Evolutionary conservation across 176 grass and related monocot species (phyloP).

Genomic region (Eleusine coracana): DNA sequence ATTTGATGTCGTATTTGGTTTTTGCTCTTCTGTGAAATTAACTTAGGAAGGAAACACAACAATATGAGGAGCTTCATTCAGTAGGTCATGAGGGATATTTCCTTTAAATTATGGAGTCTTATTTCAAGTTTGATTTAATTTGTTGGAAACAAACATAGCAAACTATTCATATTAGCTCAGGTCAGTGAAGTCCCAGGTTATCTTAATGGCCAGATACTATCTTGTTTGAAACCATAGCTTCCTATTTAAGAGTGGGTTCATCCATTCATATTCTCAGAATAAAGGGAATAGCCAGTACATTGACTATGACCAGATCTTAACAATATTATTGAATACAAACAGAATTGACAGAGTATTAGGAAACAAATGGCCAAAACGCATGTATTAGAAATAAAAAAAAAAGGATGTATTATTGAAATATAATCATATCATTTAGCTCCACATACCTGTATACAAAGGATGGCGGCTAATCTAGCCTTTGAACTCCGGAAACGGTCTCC

Average conservation of each 20-base stretch:
- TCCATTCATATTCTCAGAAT: slow-evolving; percentile 25
- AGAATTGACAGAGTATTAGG: slow-evolving; percentile 6
- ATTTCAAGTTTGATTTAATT: slow-evolving; percentile 18
- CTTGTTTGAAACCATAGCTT: slow-evolving; percentile 4
- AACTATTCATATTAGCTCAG: not conserved
- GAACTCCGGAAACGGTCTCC: slow-evolving; percentile 79
- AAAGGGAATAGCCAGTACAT: slow-evolving; percentile 31
- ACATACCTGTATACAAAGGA: slow-evolving; percentile 86
- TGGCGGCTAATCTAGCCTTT: slow-evolving; percentile 82
- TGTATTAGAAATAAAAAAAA: slow-evolving; percentile 35
- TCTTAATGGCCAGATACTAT: slow-evolving; percentile 10
- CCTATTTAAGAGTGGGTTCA: slow-evolving; percentile 6
- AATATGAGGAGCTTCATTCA: slow-evolving; percentile 2
- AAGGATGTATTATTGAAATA: not conserved
- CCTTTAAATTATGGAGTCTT: slow-evolving; percentile 12
- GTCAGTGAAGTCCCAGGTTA: not conserved
- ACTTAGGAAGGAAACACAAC: slow-evolving; percentile 30
- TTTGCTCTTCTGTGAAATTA: not conserved
- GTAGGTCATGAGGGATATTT: slow-evolving; percentile 22
- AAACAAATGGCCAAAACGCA: slow-evolving; percentile 13
- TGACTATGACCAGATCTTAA: slow-evolving; percentile 24
- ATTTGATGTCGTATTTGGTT: not conserved
- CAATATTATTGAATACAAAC: not conserved
- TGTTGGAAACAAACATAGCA: slow-evolving; percentile 13
- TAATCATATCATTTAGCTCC: not conserved